Evolutionary conservation across 2,329 filamentous ascomycete species (phyloP).

Genomic region (Cylindrodendrum hubeiense): DNA sequence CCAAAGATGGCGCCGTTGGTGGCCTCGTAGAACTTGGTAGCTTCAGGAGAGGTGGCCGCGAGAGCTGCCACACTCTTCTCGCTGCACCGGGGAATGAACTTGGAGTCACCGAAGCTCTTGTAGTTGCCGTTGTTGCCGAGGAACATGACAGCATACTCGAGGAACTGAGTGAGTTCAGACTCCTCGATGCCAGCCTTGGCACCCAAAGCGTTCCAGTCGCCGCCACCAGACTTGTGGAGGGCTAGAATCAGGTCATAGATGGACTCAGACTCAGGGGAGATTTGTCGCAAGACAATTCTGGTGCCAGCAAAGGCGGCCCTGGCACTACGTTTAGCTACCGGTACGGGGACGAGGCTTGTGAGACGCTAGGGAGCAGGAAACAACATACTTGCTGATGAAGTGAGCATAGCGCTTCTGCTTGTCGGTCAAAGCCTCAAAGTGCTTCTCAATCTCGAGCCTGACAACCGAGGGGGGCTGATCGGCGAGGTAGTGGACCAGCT

Average conservation of each 20-base stretch:
- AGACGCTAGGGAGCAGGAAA: background rate
- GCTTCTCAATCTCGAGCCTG: conserved; percentile 88
- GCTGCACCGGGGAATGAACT: conserved; percentile 81
- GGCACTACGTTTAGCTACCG: conserved; percentile 22
- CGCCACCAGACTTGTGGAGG: conserved; percentile 74
- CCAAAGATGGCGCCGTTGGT: conserved; percentile 81
- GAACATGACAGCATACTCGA: conserved; percentile 84
- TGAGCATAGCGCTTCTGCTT: conserved; percentile 92
- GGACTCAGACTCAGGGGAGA: conserved; percentile 83
- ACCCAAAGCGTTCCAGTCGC: conserved; percentile 78
- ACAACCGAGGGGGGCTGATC: conserved; percentile 92
- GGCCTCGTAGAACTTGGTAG: conserved; percentile 73
- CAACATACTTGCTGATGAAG: conserved; percentile 80
- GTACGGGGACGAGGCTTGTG: conserved; percentile 1
- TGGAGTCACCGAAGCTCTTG: conserved; percentile 88
- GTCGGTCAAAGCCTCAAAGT: conserved; percentile 83
- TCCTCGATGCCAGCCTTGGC: conserved; percentile 73
- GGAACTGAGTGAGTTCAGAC: conserved; percentile 74
- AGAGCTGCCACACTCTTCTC: conserved; percentile 74
- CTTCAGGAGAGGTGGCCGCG: conserved; percentile 70
- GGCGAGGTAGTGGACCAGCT: conserved; percentile 84
- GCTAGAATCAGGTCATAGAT: conserved; percentile 86
- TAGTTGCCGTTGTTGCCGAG: conserved; percentile 87
- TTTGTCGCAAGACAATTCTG: conserved; percentile 82
- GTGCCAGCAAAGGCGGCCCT: conserved; percentile 84